A percentile compares a stretch with the other conserved stretches of the same genome.
phyloP scores from a whole-genome alignment of 371 early-diverging fungal species.

The Mortierella sp. region DNA sequence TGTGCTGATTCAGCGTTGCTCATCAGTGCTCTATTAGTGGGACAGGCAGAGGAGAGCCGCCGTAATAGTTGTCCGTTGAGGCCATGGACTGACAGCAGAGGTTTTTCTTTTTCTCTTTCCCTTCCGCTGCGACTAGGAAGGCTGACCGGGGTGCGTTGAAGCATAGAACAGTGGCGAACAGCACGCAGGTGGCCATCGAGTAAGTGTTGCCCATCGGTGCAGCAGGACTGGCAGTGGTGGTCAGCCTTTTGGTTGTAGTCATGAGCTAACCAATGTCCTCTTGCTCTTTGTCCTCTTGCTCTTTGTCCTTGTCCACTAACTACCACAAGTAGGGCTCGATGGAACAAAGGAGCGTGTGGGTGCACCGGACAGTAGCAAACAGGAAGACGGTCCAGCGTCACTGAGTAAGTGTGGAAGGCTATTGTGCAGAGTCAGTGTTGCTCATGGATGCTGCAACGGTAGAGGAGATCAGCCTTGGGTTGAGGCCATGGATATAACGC shows the following conservation, averaged over 20 bases:
- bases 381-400: background rate
- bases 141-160: background rate
- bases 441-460: conserved; percentile 1
- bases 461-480: conserved; percentile 1
- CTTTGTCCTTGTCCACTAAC: no score
- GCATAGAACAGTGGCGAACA: background rate
- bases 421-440: conserved; percentile 4
- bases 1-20: conserved; percentile 7
- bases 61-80: conserved; percentile 1
- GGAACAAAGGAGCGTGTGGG: no score
- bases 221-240: background rate
- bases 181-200: background rate
- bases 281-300: no score
- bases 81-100: background rate
- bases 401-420: background rate
- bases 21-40: background rate
- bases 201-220: background rate
- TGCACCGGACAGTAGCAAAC: no score
- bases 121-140: conserved; percentile 2
- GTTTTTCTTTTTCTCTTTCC: conserved; percentile 4
- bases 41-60: background rate
- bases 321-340: no score
- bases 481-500: background rate
- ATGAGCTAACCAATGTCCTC: no score
- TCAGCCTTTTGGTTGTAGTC: background rate